Conservation (phyloP, 306 rosid species). For the Prunus dulcis region DNA sequence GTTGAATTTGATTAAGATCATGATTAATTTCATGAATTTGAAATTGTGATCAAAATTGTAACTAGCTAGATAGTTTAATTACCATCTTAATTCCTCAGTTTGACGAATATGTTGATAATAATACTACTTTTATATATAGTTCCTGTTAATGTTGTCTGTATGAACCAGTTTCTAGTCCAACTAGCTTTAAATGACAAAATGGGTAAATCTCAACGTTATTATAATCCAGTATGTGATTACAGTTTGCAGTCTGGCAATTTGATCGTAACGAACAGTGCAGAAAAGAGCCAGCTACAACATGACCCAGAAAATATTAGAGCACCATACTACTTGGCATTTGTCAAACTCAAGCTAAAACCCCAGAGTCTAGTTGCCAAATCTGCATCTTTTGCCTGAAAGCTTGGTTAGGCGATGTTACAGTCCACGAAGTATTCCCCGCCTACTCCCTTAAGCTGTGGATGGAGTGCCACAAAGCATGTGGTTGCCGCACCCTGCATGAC, state of each 20-base stretch:
- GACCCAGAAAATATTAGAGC: neutral
- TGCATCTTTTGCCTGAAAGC: constrained; percentile 25
- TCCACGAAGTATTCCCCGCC: constrained; percentile 10
- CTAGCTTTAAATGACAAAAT: no score
- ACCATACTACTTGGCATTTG: neutral
- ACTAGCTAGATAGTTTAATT: no score
- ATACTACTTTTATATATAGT: no score
- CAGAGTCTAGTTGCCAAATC: constrained; percentile 32
- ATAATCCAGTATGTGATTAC: neutral
- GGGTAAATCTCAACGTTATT: no score
- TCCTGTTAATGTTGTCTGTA: no score
- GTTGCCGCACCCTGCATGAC: constrained; percentile 63
- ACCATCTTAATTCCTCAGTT: no score
- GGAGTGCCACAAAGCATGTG: constrained; percentile 55
- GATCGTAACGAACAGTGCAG: neutral
- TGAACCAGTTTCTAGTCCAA: no score
- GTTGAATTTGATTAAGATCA: no score
- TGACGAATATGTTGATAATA: no score
- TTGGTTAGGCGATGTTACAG: constrained; percentile 34
- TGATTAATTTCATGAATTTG: no score
- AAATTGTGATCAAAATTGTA: no score
- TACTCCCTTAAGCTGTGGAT: constrained; percentile 36
- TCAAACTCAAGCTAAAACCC: constrained; percentile 30
- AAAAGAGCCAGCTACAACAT: neutral
- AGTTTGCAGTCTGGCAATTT: neutral